A percentile compares a stretch with the other conserved stretches of the same genome.
These are phyloP conservation scores for Camillea tinctor DNA, from an alignment of 2,329 filamentous ascomycete genomes.

Conservation along the genomic window DNA sequence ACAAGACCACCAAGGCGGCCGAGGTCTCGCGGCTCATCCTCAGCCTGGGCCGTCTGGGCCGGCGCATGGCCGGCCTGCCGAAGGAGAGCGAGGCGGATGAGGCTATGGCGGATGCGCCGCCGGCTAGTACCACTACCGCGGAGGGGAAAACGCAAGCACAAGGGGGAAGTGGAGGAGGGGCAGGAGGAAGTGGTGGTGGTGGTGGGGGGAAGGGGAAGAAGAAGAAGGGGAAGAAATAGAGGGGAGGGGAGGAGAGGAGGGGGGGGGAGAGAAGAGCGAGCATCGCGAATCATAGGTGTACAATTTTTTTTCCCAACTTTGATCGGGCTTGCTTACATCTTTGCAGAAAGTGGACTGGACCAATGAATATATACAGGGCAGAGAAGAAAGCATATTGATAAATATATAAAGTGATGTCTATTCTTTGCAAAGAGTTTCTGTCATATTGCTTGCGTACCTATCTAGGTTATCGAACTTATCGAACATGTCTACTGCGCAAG, in stretches of 20 bases:
- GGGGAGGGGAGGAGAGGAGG: neutral
- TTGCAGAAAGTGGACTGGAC: no score
- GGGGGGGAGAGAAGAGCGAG: neutral
- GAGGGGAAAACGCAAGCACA: slow-evolving; percentile 31
- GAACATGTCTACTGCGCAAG: no score
- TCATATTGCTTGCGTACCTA: no score
- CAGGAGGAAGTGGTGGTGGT: slow-evolving; percentile 34
- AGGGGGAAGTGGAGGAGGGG: slow-evolving; percentile 25
- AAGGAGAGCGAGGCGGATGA: slow-evolving; percentile 39
- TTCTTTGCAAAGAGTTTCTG: no score
- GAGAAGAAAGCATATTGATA: no score
- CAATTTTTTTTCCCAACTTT: no score
- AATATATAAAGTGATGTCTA: no score
- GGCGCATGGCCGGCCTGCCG: slow-evolving; percentile 61
- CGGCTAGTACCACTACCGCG: neutral
- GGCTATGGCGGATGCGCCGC: slow-evolving; percentile 38
- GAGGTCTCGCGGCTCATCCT: slow-evolving; percentile 83
- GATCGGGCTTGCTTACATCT: no score
- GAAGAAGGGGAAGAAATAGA: slow-evolving; percentile 69
- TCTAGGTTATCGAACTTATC: no score
- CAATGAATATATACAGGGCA: no score
- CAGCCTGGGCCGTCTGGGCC: slow-evolving; percentile 72
- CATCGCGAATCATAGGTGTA: no score
- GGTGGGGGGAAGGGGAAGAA: slow-evolving; percentile 62
- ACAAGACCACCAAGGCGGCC: slow-evolving; percentile 84